phyloP scores from a whole-genome alignment of 2,329 filamentous ascomycete species.

The Colletotrichum sp. region DNA sequence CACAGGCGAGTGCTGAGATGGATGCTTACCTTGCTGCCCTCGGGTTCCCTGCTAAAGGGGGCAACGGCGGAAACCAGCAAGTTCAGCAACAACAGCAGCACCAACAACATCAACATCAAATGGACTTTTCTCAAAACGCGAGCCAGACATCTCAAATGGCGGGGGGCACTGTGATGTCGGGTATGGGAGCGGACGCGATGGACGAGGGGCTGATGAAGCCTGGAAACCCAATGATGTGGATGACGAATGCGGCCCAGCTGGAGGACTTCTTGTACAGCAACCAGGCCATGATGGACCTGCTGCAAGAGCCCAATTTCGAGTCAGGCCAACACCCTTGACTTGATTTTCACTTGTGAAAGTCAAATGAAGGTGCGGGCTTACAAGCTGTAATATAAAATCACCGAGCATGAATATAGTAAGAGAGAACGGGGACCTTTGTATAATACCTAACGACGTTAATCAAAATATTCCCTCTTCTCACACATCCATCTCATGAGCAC shows the following conservation, averaged over 20 bases:
- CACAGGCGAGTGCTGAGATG: constrained; percentile 44
- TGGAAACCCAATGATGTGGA: constrained; percentile 36
- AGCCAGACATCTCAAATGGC: neutral
- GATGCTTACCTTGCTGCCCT: constrained; percentile 58
- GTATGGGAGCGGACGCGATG: neutral
- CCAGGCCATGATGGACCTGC: constrained; percentile 39
- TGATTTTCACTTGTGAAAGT: neutral
- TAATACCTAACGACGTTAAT: neutral
- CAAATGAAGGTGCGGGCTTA: neutral
- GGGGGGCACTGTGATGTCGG: neutral
- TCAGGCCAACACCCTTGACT: neutral
- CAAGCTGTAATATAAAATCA: neutral
- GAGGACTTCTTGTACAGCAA: constrained; percentile 45
- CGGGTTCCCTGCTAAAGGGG: constrained; percentile 40
- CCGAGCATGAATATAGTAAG: rapidly evolving
- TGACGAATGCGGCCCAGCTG: constrained; percentile 40
- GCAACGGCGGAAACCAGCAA: neutral
- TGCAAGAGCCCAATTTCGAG: constrained; percentile 30
- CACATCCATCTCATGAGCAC: rapidly evolving
- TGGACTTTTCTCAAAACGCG: constrained; percentile 11
- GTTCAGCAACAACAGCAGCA: neutral
- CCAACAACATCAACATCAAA: neutral
- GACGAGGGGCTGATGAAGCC: neutral
- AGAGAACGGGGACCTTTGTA: rapidly evolving
- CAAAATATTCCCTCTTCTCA: no score